Conservation (phyloP, 1,284 basidiomycete species). For the Mrakiaceae sp. region DNA sequence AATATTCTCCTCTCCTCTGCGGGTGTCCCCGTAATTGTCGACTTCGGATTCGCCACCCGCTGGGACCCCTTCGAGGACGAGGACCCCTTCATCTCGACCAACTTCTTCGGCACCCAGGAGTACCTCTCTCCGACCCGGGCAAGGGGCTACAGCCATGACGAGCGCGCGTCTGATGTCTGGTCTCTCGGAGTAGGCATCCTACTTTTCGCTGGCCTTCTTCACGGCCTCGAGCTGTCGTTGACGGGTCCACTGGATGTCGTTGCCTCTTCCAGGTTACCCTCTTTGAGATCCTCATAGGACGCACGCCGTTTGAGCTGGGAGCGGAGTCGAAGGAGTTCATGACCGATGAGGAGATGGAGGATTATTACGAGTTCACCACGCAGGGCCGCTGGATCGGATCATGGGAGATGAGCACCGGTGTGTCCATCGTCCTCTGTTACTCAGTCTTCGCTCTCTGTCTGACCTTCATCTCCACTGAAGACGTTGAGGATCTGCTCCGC, state of each 20-base stretch:
- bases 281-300: slow-evolving; percentile 79
- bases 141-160: slow-evolving; percentile 72
- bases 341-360: slow-evolving; percentile 66
- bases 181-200: slow-evolving; percentile 52
- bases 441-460: too few relatives aligned
- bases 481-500: too few relatives aligned
- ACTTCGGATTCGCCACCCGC: slow-evolving; percentile 69
- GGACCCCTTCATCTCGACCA: slow-evolving; percentile 66
- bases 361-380: slow-evolving; percentile 69
- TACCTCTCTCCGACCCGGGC: slow-evolving; percentile 83
- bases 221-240: not conserved
- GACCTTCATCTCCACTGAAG: too few relatives aligned
- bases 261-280: slow-evolving; percentile 49
- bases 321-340: slow-evolving; percentile 65
- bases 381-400: slow-evolving; percentile 69
- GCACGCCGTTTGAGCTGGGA: slow-evolving; percentile 74
- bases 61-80: slow-evolving; percentile 28
- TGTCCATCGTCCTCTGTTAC: not conserved
- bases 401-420: slow-evolving; percentile 39
- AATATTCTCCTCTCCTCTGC: slow-evolving; percentile 69
- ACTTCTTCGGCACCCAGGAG: slow-evolving; percentile 38
- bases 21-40: slow-evolving; percentile 69
- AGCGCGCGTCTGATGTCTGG: slow-evolving; percentile 85
- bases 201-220: not conserved
- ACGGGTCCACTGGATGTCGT: not conserved